Evolutionary conservation across 768 basidiomycete species (phyloP), one percentile per base, ranked within the genome.

Genomic region (Leccinum variicolor): DNA sequence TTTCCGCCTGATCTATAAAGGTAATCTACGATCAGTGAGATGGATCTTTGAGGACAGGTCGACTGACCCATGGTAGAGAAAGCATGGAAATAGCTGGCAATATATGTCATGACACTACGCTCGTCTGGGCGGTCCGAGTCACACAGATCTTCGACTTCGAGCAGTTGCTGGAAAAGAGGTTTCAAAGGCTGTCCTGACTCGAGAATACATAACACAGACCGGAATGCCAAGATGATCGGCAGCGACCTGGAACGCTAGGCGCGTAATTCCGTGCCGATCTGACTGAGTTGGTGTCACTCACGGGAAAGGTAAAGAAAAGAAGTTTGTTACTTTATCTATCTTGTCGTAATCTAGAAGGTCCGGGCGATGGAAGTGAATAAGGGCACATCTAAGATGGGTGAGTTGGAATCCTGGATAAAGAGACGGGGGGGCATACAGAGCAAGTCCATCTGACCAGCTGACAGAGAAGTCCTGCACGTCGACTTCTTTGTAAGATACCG

Each of bases 341-440:
- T 80, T 83, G 63, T 92, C 83, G 65, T 92, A 99, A 73, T 98
- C 92, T 48, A 99, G 72, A 36, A 99, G 76, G 68, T 99, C 97
- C 1, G 97, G 97, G 28, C 97, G 89, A 79, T 99, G 97, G 45
- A 89, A 92, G 68, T 99, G 97, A 61, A 99, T 98, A 39, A 99
- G 79, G 2, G 97, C 97, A 74, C 97, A 98, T 67, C 96, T 98
- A 63, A 4, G 46, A 51, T n/a, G 41, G 36, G 25, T 69, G 47
- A 64, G 52, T 11, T 26, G 46, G 39, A 36, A 60, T 21, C 31
- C 9, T 17, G 55, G 34, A 52, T 9, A 45, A 55, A n/a, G 31
- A 36, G 31, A 41, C 4, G 19, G 31, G 52, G 0, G 53, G 61
- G 61, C 89, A 69, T 73, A 94, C 95, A 99, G 77, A 39, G 96